phyloP scores from a whole-genome alignment of 2,329 filamentous ascomycete genomes.

The Penicillium italicum region DNA sequence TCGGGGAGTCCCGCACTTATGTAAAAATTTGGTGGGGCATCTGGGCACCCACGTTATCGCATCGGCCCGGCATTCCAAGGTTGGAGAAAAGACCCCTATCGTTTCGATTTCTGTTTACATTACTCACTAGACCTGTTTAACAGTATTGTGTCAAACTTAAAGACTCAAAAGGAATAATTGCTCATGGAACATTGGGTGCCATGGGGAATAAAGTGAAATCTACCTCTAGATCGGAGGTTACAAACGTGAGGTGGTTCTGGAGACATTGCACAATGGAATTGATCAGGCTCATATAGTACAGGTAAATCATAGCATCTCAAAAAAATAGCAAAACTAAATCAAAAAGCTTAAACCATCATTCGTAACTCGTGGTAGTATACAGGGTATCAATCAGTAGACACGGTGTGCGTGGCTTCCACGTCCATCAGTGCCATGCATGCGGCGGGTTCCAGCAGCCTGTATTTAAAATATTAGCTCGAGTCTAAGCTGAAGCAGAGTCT shows the following conservation, averaged over 20 bases:
- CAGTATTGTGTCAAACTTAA: not conserved
- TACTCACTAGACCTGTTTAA: not conserved
- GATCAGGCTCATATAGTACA: not conserved
- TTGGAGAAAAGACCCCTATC: not conserved
- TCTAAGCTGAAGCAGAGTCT: slow-evolving; percentile 23
- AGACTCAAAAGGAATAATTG: not conserved
- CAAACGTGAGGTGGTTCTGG: too few species aligned
- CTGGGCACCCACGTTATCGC: not conserved
- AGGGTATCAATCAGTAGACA: slow-evolving; percentile 18
- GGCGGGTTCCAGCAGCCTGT: slow-evolving; percentile 67
- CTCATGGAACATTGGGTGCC: not conserved
- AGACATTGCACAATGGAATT: not conserved
- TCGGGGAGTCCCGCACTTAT: slow-evolving; percentile 12
- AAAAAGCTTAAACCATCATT: not conserved
- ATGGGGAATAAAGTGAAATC: not conserved
- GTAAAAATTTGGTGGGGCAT: slow-evolving; percentile 14
- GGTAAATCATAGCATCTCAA: not conserved
- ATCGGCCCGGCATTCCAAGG: slow-evolving; percentile 1
- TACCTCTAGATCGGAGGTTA: not conserved
- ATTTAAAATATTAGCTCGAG: not conserved
- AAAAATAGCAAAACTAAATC: not conserved
- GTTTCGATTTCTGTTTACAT: not conserved
- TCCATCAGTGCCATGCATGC: slow-evolving; percentile 72
- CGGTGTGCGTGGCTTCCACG: slow-evolving; percentile 47
- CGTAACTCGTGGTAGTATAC: slow-evolving; percentile 1